phyloP scores from a whole-genome alignment of 2,329 filamentous ascomycete genomes.

The Nannizziopsis barbatae region DNA sequence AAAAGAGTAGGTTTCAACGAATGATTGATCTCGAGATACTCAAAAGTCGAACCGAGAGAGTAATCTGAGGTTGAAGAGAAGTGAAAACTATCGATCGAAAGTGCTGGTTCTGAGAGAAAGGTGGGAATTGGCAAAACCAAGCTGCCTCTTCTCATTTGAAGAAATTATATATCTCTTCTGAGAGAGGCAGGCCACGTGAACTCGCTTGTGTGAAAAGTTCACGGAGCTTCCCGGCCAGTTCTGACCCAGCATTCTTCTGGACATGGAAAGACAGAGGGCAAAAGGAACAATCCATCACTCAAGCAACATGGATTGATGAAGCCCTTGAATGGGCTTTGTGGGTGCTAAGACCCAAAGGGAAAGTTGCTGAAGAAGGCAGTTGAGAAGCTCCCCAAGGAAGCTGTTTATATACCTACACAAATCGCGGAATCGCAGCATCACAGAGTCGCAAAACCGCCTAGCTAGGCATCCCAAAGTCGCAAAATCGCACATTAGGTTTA shows the following conservation, averaged over 20 bases:
- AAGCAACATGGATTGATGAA: neutral
- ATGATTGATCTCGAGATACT: neutral
- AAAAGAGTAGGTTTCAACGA: neutral
- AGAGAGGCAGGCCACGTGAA: conserved; percentile 4
- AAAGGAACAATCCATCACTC: neutral
- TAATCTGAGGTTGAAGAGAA: neutral
- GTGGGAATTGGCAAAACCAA: conserved; percentile 5
- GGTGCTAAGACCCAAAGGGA: neutral
- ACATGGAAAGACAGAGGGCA: neutral
- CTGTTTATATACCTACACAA: too few species aligned
- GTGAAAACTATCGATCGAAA: neutral
- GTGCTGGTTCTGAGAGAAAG: conserved; percentile 1
- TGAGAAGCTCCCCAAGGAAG: neutral
- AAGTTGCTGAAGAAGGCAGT: neutral
- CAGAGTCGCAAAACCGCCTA: too few species aligned
- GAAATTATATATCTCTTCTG: conserved; percentile 4
- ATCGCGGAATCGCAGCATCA: neutral
- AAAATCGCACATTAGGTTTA: too few species aligned
- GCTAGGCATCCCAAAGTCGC: too few species aligned
- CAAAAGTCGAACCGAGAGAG: neutral
- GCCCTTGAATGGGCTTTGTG: conserved; percentile 8
- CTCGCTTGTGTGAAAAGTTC: conserved; percentile 6
- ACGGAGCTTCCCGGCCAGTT: conserved; percentile 4
- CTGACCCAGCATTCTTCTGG: neutral
- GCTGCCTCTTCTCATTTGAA: neutral